A percentile compares a stretch with the other conserved stretches of the same genome.
Evolutionary conservation across 305 asterid genomes (phyloP).

Genomic region (Fraxinus latifolia): DNA sequence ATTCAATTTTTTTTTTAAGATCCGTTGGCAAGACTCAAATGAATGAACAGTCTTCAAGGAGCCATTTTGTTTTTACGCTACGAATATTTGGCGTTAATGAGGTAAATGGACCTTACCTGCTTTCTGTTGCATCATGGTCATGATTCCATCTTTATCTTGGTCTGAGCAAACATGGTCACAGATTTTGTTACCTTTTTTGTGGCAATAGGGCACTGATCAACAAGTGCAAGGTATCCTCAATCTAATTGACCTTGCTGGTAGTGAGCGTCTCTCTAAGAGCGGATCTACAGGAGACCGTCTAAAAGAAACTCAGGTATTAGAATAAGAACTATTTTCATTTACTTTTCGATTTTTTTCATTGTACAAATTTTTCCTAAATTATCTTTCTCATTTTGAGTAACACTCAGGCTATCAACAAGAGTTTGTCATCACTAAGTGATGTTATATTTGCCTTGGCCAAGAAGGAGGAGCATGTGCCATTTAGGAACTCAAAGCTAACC

Average conservation of each 20-base stretch:
- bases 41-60: constrained; percentile 94
- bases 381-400: background rate
- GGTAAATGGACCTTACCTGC: constrained; percentile 37
- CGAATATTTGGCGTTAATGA: constrained; percentile 78
- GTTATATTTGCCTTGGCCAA: constrained; percentile 93
- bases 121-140: background rate
- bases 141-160: background rate
- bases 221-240: constrained; percentile 92
- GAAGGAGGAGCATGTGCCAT: constrained; percentile 93
- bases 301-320: constrained; percentile 86
- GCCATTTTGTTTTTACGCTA: constrained; percentile 89
- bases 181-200: background rate
- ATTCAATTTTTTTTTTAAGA: constrained; percentile 25
- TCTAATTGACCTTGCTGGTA: constrained; percentile 95
- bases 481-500: constrained; percentile 87
- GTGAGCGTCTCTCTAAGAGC: constrained; percentile 95
- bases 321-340: background rate
- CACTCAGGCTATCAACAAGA: constrained; percentile 86
- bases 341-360: background rate
- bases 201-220: constrained; percentile 73
- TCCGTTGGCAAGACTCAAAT: constrained; percentile 93
- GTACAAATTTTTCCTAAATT: background rate
- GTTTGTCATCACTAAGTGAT: constrained; percentile 85
- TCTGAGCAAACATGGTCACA: background rate
- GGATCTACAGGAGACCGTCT: constrained; percentile 91